These are phyloP conservation scores for Pholiota conissans DNA, from an alignment of 768 basidiomycete species.

Conservation along the genomic window DNA sequence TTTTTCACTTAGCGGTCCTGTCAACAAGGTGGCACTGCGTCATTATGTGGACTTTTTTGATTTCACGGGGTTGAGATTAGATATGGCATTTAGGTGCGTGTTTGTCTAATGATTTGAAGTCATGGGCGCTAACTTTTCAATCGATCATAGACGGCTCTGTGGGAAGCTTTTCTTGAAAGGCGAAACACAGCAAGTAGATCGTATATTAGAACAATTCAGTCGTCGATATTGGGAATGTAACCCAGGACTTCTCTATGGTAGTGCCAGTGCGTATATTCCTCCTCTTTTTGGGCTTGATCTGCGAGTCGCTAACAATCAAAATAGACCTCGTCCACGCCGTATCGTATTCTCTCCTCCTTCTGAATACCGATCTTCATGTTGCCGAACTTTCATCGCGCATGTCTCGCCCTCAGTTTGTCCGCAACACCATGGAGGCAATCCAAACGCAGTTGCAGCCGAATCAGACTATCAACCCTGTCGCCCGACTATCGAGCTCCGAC, in stretches of 20 bases:
- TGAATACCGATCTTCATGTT: conserved; percentile 97
- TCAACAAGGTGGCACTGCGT: conserved; percentile 75
- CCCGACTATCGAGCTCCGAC: conserved; percentile 57
- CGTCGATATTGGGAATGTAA: conserved; percentile 92
- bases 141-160: conserved; percentile 72
- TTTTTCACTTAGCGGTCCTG: conserved; percentile 50
- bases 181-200: conserved; percentile 97
- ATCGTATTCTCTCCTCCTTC: conserved; percentile 86
- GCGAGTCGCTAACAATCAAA: conserved; percentile 2
- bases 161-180: conserved; percentile 91
- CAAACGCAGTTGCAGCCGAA: conserved; percentile 71
- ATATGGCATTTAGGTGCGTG: conserved; percentile 83
- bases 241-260: conserved; percentile 76
- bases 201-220: conserved; percentile 92
- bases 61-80: conserved; percentile 78
- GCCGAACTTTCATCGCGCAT: conserved; percentile 87
- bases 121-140: conserved; percentile 3
- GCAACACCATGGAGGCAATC: conserved; percentile 87
- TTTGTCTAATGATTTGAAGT: conserved; percentile 1
- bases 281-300: not conserved
- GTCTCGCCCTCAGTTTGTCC: conserved; percentile 90
- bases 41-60: conserved; percentile 90
- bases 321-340: conserved; percentile 93
- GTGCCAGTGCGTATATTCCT: conserved; percentile 70
- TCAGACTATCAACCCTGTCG: conserved; percentile 26